Evolutionary conservation across 148 eudicot species (phyloP).

Genomic region (Nyssa sinensis): DNA sequence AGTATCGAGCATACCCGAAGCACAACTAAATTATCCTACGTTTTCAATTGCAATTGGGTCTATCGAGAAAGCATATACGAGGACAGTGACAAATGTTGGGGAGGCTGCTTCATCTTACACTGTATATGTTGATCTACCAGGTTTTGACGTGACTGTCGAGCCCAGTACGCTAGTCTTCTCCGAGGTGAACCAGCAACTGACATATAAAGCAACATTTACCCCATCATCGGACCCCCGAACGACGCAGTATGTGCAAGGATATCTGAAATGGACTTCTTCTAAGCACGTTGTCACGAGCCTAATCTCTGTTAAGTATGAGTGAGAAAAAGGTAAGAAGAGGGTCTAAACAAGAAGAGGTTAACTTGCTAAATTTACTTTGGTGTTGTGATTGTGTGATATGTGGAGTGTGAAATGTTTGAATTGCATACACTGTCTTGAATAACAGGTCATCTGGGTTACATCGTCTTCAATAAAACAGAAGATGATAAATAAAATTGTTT

Average conservation of each 20-base stretch:
- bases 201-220: conserved; percentile 23
- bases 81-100: conserved; percentile 37
- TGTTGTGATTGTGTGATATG: background rate
- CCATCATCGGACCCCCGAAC: background rate
- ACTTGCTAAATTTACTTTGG: background rate
- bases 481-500: background rate
- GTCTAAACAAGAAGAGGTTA: background rate
- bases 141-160: conserved; percentile 15
- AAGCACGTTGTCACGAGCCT: conserved; percentile 27
- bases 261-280: conserved; percentile 18
- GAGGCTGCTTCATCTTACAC: conserved; percentile 22
- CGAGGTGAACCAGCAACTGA: conserved; percentile 16
- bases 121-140: conserved; percentile 12
- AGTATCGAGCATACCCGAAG: conserved; percentile 20
- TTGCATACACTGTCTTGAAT: background rate
- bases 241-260: conserved; percentile 21
- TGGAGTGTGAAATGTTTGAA: background rate
- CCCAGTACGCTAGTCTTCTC: conserved; percentile 19
- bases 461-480: background rate
- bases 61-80: conserved; percentile 9
- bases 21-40: conserved; percentile 42
- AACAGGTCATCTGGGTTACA: background rate
- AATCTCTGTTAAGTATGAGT: conserved; percentile 8
- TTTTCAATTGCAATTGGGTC: conserved; percentile 17
- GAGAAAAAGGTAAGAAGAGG: background rate